A percentile compares a stretch with the other conserved stretches of the same genome.
phyloP scores from a whole-genome alignment of 2,329 filamentous ascomycete genomes.

The Pestalotiopsis sp. region DNA sequence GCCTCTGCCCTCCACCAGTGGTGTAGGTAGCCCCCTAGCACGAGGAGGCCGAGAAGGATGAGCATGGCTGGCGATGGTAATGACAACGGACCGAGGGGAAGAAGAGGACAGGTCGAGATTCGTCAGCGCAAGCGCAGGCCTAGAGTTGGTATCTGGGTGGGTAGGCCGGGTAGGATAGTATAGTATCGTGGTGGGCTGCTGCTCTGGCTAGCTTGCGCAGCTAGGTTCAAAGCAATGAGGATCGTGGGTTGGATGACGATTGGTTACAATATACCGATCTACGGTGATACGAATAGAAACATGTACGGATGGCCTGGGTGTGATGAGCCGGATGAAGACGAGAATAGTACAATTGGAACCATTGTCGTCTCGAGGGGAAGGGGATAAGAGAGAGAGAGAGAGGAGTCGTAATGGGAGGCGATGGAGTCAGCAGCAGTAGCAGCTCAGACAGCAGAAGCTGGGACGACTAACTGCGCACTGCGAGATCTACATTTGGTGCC shows the following conservation, averaged over 20 bases:
- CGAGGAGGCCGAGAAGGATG: conserved; percentile 37
- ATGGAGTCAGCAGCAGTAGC: not conserved
- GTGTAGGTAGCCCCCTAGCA: conserved; percentile 41
- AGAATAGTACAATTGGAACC: not conserved
- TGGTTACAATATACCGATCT: not conserved
- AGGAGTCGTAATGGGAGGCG: not conserved
- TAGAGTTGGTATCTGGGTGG: no score
- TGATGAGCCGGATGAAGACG: not conserved
- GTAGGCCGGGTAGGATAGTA: no score
- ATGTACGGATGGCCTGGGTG: not conserved
- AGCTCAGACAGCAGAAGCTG: not conserved
- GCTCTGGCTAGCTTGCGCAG: not conserved
- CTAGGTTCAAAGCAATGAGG: not conserved
- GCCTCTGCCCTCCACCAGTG: conserved; percentile 50
- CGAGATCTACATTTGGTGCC: not conserved
- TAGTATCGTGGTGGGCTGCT: not conserved
- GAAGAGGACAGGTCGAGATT: no score
- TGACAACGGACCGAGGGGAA: not conserved
- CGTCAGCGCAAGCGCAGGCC: no score
- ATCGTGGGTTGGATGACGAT: not conserved
- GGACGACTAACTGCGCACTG: not conserved
- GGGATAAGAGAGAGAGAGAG: not conserved
- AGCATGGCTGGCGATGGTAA: conserved; percentile 24
- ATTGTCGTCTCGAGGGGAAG: not conserved
- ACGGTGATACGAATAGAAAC: not conserved